A percentile compares a stretch with the other conserved stretches of the same genome.
These are phyloP conservation scores for Mycena albidolilacea DNA, from an alignment of 768 basidiomycete species.

Conservation along the genomic window DNA sequence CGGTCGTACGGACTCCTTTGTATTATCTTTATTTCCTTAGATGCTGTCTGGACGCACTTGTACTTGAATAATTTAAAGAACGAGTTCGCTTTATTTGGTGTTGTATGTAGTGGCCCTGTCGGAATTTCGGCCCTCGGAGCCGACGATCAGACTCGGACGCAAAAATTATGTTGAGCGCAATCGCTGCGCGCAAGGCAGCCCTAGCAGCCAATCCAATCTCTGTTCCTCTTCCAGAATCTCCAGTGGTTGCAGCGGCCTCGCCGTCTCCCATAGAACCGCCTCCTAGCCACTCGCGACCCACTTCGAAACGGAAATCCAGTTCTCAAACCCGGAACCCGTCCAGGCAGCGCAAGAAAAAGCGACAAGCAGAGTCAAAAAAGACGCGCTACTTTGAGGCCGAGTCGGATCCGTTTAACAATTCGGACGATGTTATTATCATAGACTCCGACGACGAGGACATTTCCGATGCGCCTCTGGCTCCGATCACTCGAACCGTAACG, in stretches of 20 bases:
- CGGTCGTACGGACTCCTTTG: background rate
- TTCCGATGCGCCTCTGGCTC: conserved; percentile 41
- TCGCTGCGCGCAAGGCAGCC: conserved; percentile 80
- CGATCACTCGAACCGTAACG: conserved; percentile 36
- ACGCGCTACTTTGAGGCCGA: conserved; percentile 52
- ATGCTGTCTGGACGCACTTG: background rate
- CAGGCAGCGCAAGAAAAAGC: conserved; percentile 47
- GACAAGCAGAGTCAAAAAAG: conserved; percentile 48
- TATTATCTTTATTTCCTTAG: background rate
- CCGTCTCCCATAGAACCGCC: conserved; percentile 26
- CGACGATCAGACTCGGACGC: background rate
- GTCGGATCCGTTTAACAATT: conserved; percentile 50
- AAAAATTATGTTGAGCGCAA: conserved; percentile 73
- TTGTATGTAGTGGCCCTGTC: no score
- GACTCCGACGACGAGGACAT: conserved; percentile 55
- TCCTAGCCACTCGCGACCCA: conserved; percentile 41
- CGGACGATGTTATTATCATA: conserved; percentile 57
- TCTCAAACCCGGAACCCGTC: conserved; percentile 40
- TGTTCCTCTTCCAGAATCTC: conserved; percentile 32
- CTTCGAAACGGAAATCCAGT: conserved; percentile 64
- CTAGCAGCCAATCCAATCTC: conserved; percentile 47
- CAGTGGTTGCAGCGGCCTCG: conserved; percentile 33
- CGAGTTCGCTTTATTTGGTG: no score
- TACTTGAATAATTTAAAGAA: no score
- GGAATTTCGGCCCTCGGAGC: background rate